Percentiles rank a stretch among this genome's conserved stretches.
phyloP scores from a whole-genome alignment of 768 basidiomycete genomes.

The Sistotremastrum niveocremeum region DNA sequence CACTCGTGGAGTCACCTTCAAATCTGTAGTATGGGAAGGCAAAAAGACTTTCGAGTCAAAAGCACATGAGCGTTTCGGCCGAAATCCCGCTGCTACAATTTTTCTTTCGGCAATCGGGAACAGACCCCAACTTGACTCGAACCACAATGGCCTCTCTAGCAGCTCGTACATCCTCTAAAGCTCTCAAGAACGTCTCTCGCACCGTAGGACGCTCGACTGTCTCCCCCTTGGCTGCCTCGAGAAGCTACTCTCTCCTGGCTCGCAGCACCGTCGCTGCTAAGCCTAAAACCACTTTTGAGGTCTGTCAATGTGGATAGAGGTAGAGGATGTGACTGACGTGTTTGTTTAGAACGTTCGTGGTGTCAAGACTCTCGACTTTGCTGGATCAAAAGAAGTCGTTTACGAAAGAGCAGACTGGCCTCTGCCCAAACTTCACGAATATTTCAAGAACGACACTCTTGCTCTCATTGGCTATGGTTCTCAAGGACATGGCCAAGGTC shows the following conservation, averaged over 20 bases:
- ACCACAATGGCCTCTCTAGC: no score
- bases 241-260: conserved; percentile 47
- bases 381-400: conserved; percentile 83
- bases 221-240: no score
- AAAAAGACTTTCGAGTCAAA: no score
- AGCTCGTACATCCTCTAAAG: no score
- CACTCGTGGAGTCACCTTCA: no score
- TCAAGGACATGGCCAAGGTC: conserved; percentile 95
- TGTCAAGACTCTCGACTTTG: conserved; percentile 92
- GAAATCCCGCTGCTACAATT: no score
- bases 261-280: conserved; percentile 23
- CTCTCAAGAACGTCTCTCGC: no score
- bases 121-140: no score
- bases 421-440: conserved; percentile 92
- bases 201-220: no score
- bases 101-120: no score
- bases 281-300: conserved; percentile 24
- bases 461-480: conserved; percentile 99
- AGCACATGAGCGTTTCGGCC: no score
- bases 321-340: not conserved
- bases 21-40: no score
- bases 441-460: conserved; percentile 99
- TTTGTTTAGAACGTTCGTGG: conserved; percentile 46
- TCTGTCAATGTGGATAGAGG: conserved; percentile 17
- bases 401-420: conserved; percentile 99